Conservation (phyloP, 2,329 filamentous ascomycete species). For the Exophiala lecanii-corni region DNA sequence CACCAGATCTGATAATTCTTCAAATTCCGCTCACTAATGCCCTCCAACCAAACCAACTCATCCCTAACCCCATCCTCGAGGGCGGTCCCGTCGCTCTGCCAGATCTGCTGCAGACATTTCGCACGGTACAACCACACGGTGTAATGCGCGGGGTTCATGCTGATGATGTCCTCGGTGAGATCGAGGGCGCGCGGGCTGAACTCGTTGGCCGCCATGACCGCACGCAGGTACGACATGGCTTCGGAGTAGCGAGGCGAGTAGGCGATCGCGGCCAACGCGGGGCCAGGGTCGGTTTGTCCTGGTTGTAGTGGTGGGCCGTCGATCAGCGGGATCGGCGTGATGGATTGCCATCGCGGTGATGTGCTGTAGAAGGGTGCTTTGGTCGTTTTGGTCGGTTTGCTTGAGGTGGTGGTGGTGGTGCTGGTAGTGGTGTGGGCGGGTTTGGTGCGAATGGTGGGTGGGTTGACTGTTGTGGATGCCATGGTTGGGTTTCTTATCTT, state of each 20-base stretch:
- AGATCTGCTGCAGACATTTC: conserved; percentile 60
- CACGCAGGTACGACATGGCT: conserved; percentile 87
- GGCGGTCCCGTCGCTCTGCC: conserved; percentile 31
- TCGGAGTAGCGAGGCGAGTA: conserved; percentile 88
- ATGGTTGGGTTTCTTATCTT: no score
- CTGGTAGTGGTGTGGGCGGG: no score
- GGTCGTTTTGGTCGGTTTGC: neutral
- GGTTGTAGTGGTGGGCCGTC: conserved; percentile 52
- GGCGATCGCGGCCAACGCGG: conserved; percentile 85
- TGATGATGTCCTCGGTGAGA: conserved; percentile 85
- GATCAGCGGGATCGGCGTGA: conserved; percentile 75
- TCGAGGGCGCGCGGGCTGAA: conserved; percentile 70
- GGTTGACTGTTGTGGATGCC: neutral
- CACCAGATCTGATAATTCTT: conserved; percentile 99
- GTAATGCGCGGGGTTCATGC: conserved; percentile 93
- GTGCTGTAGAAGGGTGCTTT: conserved; percentile 47
- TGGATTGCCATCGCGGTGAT: conserved; percentile 77
- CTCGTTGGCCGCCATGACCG: conserved; percentile 86
- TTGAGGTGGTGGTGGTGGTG: neutral
- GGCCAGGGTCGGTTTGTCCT: conserved; percentile 20
- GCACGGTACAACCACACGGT: conserved; percentile 97
- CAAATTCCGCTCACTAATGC: conserved; percentile 72
- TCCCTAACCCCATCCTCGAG: conserved; percentile 45
- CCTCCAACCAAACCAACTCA: conserved; percentile 83
- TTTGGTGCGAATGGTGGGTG: neutral